A percentile compares a stretch with the other conserved stretches of the same genome.
Evolutionary conservation across 495 filamentous ascomycete species (phyloP).

Genomic region (Apiosordaria backusii): DNA sequence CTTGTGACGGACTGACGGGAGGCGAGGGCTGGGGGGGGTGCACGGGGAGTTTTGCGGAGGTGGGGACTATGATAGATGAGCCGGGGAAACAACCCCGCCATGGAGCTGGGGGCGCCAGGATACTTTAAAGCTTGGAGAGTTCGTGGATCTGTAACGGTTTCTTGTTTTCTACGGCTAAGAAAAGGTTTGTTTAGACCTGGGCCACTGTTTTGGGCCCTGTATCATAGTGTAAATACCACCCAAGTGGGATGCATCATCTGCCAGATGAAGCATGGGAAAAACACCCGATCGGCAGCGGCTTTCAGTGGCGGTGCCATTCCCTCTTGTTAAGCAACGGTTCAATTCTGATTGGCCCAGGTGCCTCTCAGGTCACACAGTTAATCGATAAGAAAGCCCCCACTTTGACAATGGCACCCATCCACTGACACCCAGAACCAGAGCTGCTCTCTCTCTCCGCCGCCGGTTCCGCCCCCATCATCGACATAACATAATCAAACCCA

Average conservation of each 20-base stretch:
- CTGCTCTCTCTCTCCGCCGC: not conserved
- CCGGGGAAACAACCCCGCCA: conserved; percentile 11
- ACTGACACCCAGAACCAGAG: conserved; percentile 2
- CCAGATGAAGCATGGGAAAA: not conserved
- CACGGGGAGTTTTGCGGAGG: conserved; percentile 14
- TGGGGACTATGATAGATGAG: conserved; percentile 12
- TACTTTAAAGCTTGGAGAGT: conserved; percentile 11
- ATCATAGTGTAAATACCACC: too few relatives aligned
- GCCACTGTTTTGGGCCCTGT: too few relatives aligned
- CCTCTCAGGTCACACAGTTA: not conserved
- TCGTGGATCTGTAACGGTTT: not conserved
- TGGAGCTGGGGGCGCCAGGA: conserved; percentile 13
- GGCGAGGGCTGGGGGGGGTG: conserved; percentile 4
- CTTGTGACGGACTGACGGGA: conserved; percentile 33
- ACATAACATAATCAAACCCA: not conserved
- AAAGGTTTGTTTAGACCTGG: not conserved
- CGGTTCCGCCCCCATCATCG: not conserved
- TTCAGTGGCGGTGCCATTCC: not conserved
- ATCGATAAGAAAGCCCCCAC: not conserved
- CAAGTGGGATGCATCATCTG: not conserved
- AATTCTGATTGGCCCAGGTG: not conserved
- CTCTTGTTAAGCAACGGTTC: not conserved
- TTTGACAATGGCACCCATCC: not conserved
- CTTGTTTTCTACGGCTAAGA: not conserved
- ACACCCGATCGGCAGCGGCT: conserved; percentile 1